phyloP scores from a whole-genome alignment of 1,284 basidiomycete species.

The Ganoderma resinaceum region DNA sequence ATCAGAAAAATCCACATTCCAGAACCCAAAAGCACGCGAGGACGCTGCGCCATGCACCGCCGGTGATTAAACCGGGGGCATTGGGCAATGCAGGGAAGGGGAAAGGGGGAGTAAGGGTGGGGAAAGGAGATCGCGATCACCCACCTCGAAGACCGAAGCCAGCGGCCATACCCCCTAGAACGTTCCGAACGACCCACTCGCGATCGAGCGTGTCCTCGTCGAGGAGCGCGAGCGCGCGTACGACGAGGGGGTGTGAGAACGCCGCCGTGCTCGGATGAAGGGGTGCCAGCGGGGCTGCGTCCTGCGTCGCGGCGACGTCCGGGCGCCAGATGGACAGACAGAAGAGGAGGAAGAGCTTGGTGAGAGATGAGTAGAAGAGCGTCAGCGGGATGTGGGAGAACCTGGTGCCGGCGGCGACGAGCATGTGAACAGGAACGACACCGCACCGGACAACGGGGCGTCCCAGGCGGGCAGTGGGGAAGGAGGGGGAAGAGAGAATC shows the following conservation, averaged over 20 bases:
- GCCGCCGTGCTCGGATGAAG: slow-evolving; percentile 36
- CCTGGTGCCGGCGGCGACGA: slow-evolving; percentile 43
- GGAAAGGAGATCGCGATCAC: slow-evolving; percentile 7
- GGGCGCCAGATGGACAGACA: slow-evolving; percentile 86
- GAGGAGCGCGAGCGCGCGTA: slow-evolving; percentile 53
- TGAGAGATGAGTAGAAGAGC: slow-evolving; percentile 86
- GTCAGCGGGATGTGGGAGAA: slow-evolving; percentile 80
- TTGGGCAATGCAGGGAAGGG: slow-evolving; percentile 24
- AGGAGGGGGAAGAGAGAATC: not conserved
- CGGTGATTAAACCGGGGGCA: not conserved
- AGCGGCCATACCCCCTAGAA: slow-evolving; percentile 86
- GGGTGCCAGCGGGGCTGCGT: slow-evolving; percentile 2
- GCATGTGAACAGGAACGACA: not conserved
- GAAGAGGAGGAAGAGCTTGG: slow-evolving; percentile 86
- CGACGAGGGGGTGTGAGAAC: slow-evolving; percentile 43
- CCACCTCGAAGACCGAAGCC: slow-evolving; percentile 72
- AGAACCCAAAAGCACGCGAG: not conserved
- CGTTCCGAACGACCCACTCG: slow-evolving; percentile 85
- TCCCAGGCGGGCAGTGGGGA: not conserved
- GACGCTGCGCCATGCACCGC: not conserved
- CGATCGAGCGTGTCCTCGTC: slow-evolving; percentile 77
- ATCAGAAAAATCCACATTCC: not conserved
- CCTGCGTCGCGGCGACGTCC: slow-evolving; percentile 35
- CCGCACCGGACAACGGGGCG: not conserved
- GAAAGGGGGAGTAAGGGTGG: slow-evolving; percentile 23